Evolutionary conservation across 2,329 filamentous ascomycete species (phyloP).

Genomic region (Ophiocordyceps robertsii): DNA sequence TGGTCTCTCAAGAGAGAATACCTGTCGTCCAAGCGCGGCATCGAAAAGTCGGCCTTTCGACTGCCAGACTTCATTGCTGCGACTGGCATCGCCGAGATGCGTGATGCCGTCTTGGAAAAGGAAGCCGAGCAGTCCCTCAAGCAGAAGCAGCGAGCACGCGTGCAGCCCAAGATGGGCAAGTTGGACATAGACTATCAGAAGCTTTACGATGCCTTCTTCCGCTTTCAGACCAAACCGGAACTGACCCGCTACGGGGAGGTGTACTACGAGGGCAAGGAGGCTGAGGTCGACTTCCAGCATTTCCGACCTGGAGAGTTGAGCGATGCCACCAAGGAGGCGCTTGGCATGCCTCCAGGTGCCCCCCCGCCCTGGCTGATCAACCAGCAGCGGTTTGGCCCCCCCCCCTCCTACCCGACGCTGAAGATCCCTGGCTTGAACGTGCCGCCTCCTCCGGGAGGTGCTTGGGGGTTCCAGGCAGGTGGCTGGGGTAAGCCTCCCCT

Average conservation of each 20-base stretch:
- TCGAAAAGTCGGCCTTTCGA: conserved; percentile 88
- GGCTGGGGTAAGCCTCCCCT: conserved; percentile 94
- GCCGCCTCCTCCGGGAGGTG: conserved; percentile 73
- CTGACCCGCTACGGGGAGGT: conserved; percentile 93
- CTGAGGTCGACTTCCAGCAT: conserved; percentile 86
- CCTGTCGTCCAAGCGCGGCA: conserved; percentile 87
- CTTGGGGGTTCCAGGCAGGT: conserved; percentile 91
- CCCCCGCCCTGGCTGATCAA: conserved; percentile 97
- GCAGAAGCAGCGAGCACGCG: conserved; percentile 88
- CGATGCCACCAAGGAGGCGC: conserved; percentile 78
- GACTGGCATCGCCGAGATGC: conserved; percentile 96
- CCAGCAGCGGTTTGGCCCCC: conserved; percentile 85
- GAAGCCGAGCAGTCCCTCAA: conserved; percentile 85
- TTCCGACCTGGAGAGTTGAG: conserved; percentile 81
- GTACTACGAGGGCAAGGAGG: conserved; percentile 99
- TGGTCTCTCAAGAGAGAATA: conserved; percentile 98
- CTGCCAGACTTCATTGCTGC: conserved; percentile 95
- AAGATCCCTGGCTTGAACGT: conserved; percentile 93
- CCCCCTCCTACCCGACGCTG: conserved; percentile 87
- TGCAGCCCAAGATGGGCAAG: conserved; percentile 91
- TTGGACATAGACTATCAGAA: conserved; percentile 98
- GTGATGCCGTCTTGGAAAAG: conserved; percentile 90
- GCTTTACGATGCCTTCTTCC: conserved; percentile 96
- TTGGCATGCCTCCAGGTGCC: conserved; percentile 85
- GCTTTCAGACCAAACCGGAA: conserved; percentile 91